phyloP scores from a whole-genome alignment of 139 green algal genomes.

The Chlamydomonas eustigma region DNA sequence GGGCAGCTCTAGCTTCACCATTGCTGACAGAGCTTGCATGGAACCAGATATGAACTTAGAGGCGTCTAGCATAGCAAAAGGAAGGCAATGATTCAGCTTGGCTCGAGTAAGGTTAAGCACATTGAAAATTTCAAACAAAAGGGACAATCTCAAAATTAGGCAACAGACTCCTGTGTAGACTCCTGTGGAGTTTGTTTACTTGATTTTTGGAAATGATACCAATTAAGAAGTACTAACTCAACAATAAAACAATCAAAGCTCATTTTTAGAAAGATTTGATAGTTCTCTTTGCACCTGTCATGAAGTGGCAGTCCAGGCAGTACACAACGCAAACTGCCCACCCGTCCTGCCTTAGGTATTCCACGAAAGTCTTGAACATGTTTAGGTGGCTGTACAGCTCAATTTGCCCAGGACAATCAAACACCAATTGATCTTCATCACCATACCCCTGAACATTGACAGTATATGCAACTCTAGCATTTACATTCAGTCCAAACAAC shows the following conservation, averaged over 20 bases:
- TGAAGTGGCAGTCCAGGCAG: constrained; percentile 90
- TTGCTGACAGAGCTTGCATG: constrained; percentile 77
- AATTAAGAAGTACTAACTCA: too few relatives aligned
- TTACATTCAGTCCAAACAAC: too few relatives aligned
- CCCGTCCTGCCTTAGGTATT: constrained; percentile 70
- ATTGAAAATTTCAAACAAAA: too few relatives aligned
- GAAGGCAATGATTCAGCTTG: too few relatives aligned
- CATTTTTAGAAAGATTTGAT: too few relatives aligned
- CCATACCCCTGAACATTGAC: constrained; percentile 66
- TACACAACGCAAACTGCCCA: constrained; percentile 88
- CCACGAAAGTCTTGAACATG: constrained; percentile 82
- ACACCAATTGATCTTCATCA: constrained; percentile 97
- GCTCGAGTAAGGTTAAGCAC: too few relatives aligned
- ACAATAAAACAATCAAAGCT: too few relatives aligned
- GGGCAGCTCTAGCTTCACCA: constrained; percentile 96
- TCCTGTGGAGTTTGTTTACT: too few relatives aligned
- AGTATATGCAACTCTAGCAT: too few relatives aligned
- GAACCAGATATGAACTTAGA: constrained; percentile 62
- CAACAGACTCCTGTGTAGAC: too few relatives aligned
- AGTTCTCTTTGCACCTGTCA: constrained; percentile 58
- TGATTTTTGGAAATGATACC: too few relatives aligned
- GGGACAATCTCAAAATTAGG: too few relatives aligned
- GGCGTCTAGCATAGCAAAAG: background rate
- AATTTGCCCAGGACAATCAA: constrained; percentile 95
- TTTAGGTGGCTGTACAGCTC: constrained; percentile 95